Evolutionary conservation across 495 filamentous ascomycete species (phyloP), one percentile per base, ranked within the genome.

Genomic region (Tricharina praecox): DNA sequence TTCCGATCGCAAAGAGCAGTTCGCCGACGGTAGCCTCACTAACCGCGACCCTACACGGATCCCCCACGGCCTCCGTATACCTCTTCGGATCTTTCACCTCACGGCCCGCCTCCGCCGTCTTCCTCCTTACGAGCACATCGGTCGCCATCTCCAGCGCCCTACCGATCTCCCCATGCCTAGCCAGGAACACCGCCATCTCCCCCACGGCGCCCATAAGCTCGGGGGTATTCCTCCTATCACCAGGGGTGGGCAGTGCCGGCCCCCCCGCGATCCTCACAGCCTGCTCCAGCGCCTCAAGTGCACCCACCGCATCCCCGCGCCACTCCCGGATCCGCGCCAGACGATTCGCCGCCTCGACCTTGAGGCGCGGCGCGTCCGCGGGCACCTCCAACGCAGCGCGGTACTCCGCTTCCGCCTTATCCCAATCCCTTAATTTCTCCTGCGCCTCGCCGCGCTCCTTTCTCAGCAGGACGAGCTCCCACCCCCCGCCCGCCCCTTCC

Each of bases 11-110:
- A 66, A 80, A 96, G 39, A 97, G 64, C 50, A 96, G 86, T 67
- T 97, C 90, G 46, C 88, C 92, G 48, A 97, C 85, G 63, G 93
- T 85, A 16, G 81, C 71, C 76, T 86, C 82, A 2, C 94, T 64
- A 4, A 72, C 81, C 2, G 85, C 85, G 61, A 93, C 84, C 42
- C 85, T 80, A 68, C 90, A 94, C 23, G 70, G 64, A 44, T 81
- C 76, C 21, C 66, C 64, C 0, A 69, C 41, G 25, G 71, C 70
- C 30, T 37, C 13, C 13, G 28, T 41, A 35, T 11, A 46, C 25
- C 30, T 35, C 43, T 23, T 33, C 24, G 25, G 26, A 19, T 46
- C 43, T 5, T 8, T 15, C 5, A 16, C 7, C 24, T 20, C 21
- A 2, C 36, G 3, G 38, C 21, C 47, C 25, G 49, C 34, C 3